Evolutionary conservation across 2,329 filamentous ascomycete genomes (phyloP).

Genomic region (Aspergillus udagawae): DNA sequence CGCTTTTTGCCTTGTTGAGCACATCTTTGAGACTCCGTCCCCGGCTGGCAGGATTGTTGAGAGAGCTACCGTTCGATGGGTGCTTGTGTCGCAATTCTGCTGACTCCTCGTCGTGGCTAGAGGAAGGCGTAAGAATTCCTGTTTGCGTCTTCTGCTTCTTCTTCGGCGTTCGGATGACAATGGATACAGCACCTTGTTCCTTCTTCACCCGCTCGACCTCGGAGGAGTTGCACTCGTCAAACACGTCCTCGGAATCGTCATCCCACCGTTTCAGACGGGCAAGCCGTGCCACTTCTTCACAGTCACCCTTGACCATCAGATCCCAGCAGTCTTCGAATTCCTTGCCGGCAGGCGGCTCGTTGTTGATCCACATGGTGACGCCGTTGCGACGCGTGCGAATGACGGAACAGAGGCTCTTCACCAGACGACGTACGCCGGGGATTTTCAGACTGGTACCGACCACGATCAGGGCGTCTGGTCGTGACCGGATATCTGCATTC

Average conservation of each 20-base stretch:
- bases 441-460: slow-evolving; percentile 96
- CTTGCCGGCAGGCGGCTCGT: slow-evolving; percentile 73
- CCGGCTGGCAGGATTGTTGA: slow-evolving; percentile 28
- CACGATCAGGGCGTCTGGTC: slow-evolving; percentile 88
- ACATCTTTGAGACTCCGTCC: slow-evolving; percentile 25
- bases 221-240: slow-evolving; percentile 42
- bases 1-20: slow-evolving; percentile 17
- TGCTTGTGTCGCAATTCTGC: slow-evolving; percentile 21
- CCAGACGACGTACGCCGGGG: slow-evolving; percentile 82
- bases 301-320: slow-evolving; percentile 78
- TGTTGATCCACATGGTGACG: slow-evolving; percentile 91
- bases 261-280: slow-evolving; percentile 60
- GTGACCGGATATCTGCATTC: slow-evolving; percentile 74
- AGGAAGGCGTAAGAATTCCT: slow-evolving; percentile 41
- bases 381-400: slow-evolving; percentile 75
- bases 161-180: slow-evolving; percentile 39
- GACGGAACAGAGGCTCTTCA: slow-evolving; percentile 83
- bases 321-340: slow-evolving; percentile 95
- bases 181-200: slow-evolving; percentile 33
- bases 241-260: slow-evolving; percentile 41
- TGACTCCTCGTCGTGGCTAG: slow-evolving; percentile 36
- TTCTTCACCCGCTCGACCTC: slow-evolving; percentile 43
- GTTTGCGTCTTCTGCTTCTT: slow-evolving; percentile 32
- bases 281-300: slow-evolving; percentile 78
- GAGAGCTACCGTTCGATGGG: slow-evolving; percentile 8